Evolutionary conservation across 2,329 filamentous ascomycete genomes (phyloP).

Genomic region (Paecilomyces dactylethromorphus): DNA sequence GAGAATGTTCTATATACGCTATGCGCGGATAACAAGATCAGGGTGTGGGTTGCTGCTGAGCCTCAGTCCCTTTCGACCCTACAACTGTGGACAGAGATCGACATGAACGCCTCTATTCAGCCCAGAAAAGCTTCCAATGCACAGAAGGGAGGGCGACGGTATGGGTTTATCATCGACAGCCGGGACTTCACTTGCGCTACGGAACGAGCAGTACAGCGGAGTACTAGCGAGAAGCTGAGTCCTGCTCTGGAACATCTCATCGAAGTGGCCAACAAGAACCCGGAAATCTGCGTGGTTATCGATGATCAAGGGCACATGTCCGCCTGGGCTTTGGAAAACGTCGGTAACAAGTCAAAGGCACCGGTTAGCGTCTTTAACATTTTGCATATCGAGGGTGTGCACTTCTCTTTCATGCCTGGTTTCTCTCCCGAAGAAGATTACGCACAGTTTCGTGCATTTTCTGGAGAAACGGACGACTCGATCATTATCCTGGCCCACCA

Average conservation of each 20-base stretch:
- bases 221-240: slow-evolving; percentile 54
- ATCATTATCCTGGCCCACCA: slow-evolving; percentile 73
- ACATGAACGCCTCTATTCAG: slow-evolving; percentile 66
- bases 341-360: slow-evolving; percentile 63
- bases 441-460: slow-evolving; percentile 68
- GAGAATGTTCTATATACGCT: slow-evolving; percentile 89
- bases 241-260: slow-evolving; percentile 77
- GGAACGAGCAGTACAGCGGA: slow-evolving; percentile 64
- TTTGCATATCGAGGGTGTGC: slow-evolving; percentile 62
- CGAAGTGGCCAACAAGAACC: slow-evolving; percentile 74
- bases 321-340: slow-evolving; percentile 85
- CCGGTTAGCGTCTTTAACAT: slow-evolving; percentile 75
- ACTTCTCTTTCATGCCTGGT: slow-evolving; percentile 31
- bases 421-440: slow-evolving; percentile 43
- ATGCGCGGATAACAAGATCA: slow-evolving; percentile 70
- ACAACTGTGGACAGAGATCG: slow-evolving; percentile 72
- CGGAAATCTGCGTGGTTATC: slow-evolving; percentile 80
- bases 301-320: slow-evolving; percentile 83
- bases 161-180: slow-evolving; percentile 76
- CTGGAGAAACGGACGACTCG: slow-evolving; percentile 55
- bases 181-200: slow-evolving; percentile 72
- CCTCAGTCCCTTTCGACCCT: slow-evolving; percentile 64
- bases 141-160: slow-evolving; percentile 45
- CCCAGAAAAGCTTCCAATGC: slow-evolving; percentile 40
- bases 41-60: slow-evolving; percentile 77